phyloP scores from a whole-genome alignment of 2,329 filamentous ascomycete genomes.

The Trichophyton schoenleinii region DNA sequence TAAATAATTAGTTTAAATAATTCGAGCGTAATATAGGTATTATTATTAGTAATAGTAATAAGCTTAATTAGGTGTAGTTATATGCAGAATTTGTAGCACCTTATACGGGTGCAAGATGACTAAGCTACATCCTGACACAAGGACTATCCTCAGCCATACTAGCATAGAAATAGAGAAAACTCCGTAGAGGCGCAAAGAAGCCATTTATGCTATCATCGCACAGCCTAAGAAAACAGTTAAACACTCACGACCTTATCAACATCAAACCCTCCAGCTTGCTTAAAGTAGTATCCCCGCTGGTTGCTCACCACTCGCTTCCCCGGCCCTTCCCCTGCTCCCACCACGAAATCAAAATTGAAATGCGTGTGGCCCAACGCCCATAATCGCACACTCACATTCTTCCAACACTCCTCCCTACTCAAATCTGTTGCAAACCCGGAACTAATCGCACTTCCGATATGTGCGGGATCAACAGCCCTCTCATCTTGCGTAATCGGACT shows the following conservation, averaged over 20 bases:
- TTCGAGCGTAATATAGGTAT: no score
- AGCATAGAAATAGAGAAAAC: no score
- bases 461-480: slow-evolving; percentile 21
- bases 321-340: slow-evolving; percentile 18
- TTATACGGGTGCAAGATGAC: no score
- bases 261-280: slow-evolving; percentile 27
- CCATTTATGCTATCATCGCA: no score
- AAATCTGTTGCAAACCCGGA: slow-evolving; percentile 36
- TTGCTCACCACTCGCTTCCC: slow-evolving; percentile 21
- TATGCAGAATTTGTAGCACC: no score
- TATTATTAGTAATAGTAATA: no score
- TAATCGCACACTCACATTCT: slow-evolving; percentile 24
- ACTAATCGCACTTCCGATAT: slow-evolving; percentile 21
- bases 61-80: no score
- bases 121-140: no score
- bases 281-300: slow-evolving; percentile 21
- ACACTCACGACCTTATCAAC: slow-evolving; percentile 15
- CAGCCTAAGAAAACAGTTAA: neutral
- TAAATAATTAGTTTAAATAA: no score
- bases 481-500: slow-evolving; percentile 21
- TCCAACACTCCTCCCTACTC: slow-evolving; percentile 28
- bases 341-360: slow-evolving; percentile 31
- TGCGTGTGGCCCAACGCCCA: slow-evolving; percentile 42
- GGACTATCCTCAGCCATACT: no score
- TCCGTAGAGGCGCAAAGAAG: no score